Conservation (phyloP, 345 rosid genomes). For the Hirschfeldia incana region DNA sequence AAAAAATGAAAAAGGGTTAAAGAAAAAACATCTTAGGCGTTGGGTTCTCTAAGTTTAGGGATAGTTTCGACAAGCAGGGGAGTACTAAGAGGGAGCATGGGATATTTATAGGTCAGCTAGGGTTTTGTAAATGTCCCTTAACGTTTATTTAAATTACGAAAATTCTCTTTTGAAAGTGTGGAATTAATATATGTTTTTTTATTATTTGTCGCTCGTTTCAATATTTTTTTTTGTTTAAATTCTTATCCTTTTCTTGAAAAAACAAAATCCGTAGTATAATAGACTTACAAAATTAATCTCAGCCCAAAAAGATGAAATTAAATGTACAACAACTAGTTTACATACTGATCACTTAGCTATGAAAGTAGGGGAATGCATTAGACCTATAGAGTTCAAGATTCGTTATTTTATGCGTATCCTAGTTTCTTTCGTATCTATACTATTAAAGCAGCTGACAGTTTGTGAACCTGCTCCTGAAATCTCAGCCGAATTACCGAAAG, state of each 20-base stretch:
- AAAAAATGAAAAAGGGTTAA: slow-evolving; percentile 2
- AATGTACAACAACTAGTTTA: too few relatives aligned
- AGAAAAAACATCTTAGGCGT: slow-evolving; percentile 30
- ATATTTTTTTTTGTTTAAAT: neutral
- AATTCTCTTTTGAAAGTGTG: neutral
- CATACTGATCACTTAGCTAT: too few relatives aligned
- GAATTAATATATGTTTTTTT: neutral
- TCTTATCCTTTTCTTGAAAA: neutral
- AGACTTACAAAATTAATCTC: neutral
- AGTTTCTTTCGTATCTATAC: too few relatives aligned
- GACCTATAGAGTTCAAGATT: neutral
- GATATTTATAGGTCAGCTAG: slow-evolving; percentile 16
- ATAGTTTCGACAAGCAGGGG: slow-evolving; percentile 29
- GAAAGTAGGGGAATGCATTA: neutral
- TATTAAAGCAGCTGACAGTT: too few relatives aligned
- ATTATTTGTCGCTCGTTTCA: neutral
- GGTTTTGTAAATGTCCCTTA: neutral
- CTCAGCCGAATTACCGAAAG: too few relatives aligned
- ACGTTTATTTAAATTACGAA: neutral
- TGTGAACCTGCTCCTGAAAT: too few relatives aligned
- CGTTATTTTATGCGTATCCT: neutral
- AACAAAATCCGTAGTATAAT: neutral
- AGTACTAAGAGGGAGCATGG: neutral
- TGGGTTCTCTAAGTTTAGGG: neutral
- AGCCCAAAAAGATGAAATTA: neutral